These are phyloP conservation scores for Streptanthus diversifolius DNA, from an alignment of 345 rosid genomes.

Conservation along the genomic window DNA sequence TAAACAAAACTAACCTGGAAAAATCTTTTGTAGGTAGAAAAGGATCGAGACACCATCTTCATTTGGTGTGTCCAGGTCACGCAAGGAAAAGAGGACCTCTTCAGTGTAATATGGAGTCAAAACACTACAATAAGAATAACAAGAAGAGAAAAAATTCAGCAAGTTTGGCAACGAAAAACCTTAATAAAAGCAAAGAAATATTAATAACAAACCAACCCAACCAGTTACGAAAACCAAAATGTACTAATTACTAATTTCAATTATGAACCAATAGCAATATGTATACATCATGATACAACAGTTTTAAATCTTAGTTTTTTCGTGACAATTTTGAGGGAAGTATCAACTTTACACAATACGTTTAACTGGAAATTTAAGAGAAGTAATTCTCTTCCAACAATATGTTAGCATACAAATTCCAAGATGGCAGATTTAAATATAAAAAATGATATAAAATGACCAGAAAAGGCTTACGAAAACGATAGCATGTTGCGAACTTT, in stretches of 20 bases:
- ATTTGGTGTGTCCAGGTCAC: conserved; percentile 67
- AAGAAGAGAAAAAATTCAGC: neutral
- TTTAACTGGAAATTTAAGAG: neutral
- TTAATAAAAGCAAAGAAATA: neutral
- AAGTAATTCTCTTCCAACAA: neutral
- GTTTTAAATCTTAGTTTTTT: neutral
- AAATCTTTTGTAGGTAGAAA: conserved; percentile 93
- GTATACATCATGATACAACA: conserved; percentile 17
- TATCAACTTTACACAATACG: neutral
- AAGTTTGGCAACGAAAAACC: neutral
- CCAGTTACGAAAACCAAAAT: neutral
- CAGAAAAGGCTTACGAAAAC: conserved; percentile 79
- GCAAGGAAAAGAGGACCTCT: conserved; percentile 83
- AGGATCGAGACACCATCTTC: conserved; percentile 98
- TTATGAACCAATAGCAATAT: neutral
- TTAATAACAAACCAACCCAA: neutral
- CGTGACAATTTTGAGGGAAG: neutral
- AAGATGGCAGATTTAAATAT: neutral
- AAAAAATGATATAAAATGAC: neutral
- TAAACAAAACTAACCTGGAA: conserved; percentile 63
- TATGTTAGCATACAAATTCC: neutral
- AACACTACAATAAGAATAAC: conserved; percentile 54
- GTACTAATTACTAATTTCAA: neutral
- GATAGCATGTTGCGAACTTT: conserved; percentile 99
- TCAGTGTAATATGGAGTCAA: conserved; percentile 93